These are phyloP conservation scores for Pogostemon cablin DNA, from an alignment of 257 asterid species.

Conservation along the genomic window DNA sequence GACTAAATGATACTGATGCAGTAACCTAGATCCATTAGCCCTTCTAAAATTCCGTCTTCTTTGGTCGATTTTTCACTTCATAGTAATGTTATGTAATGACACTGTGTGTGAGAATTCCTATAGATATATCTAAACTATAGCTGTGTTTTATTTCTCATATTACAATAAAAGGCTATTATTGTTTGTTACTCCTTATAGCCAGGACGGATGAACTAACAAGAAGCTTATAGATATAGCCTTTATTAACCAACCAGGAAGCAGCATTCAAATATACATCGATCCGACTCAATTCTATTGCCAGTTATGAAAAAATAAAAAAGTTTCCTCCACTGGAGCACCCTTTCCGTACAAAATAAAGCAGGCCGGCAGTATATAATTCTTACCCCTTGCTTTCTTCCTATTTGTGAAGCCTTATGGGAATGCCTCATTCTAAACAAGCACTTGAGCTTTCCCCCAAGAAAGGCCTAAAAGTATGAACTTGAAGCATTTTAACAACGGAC, in stretches of 20 bases:
- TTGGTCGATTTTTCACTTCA: slow-evolving; percentile 9
- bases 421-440: background rate
- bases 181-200: background rate
- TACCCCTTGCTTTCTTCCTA: slow-evolving; percentile 13
- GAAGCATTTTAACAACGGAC: slow-evolving; percentile 21
- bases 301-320: background rate
- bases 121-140: slow-evolving; percentile 7
- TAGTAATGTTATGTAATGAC: slow-evolving; percentile 2
- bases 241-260: slow-evolving; percentile 26
- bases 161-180: no score
- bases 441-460: slow-evolving; percentile 6
- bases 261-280: slow-evolving; percentile 14
- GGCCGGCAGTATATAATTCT: background rate
- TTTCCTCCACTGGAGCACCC: background rate
- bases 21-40: background rate
- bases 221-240: slow-evolving; percentile 16
- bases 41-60: background rate
- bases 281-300: slow-evolving; percentile 21
- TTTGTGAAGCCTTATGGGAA: slow-evolving; percentile 4
- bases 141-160: background rate
- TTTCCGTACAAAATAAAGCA: background rate
- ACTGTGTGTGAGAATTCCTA: background rate
- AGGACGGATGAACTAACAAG: background rate
- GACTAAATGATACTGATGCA: slow-evolving; percentile 22
- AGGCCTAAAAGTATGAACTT: background rate